Base-by-base conservation (phyloP, 306 rosid genomes). In the Acacia confusa region DNA sequence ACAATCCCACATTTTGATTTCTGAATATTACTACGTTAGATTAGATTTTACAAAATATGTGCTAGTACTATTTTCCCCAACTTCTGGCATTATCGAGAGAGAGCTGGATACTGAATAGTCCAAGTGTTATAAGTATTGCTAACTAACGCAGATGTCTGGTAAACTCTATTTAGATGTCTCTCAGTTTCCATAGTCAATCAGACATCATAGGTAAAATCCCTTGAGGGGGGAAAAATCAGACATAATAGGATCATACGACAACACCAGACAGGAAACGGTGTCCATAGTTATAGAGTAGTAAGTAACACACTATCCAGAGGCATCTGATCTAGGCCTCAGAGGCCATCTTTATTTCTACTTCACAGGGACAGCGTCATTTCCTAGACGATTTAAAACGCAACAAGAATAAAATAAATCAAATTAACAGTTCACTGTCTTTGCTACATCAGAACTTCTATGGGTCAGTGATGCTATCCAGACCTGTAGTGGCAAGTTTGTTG, bases 401-500 rank as follows among this genome's bases (percentile, higher is more conserved):
- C n/a, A 7, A 69, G 73, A 41, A 41, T 22, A 22, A 22, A 65
- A 41, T 19, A 38, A 11, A 69, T 41, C 19, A 69, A 69, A 69
- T 6, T 41, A 41, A 13, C 45, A 69, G n/a, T 63, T 28, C 36
- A 28, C 69, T 6, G 7, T 11, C 28, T n/a, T 15, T 12, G 4
- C 69, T 15, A 13, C 24, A 66, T 28, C 2, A 78, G 13, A 72
- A 83, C 60, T 64, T 9, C 78, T 82, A 86, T 32, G 84, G 85
- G 52, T 78, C 82, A 2, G 74, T 24, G 58, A 57, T 30, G 82
- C 81, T 82, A 60, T 5, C 83, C 57, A 82, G 45, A 55, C 88
- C 92, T 40, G 93, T 78, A 52, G 86, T 70, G 7, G 93, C 92
- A 52, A 92, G 88, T 41, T 86, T 87, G 86, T 79, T 87, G 65